Percentiles rank a stretch among this genome's conserved stretches.
These are phyloP conservation scores for Papiliotrema fonsecae DNA, from an alignment of 1,284 basidiomycete species.

Conservation along the genomic window DNA sequence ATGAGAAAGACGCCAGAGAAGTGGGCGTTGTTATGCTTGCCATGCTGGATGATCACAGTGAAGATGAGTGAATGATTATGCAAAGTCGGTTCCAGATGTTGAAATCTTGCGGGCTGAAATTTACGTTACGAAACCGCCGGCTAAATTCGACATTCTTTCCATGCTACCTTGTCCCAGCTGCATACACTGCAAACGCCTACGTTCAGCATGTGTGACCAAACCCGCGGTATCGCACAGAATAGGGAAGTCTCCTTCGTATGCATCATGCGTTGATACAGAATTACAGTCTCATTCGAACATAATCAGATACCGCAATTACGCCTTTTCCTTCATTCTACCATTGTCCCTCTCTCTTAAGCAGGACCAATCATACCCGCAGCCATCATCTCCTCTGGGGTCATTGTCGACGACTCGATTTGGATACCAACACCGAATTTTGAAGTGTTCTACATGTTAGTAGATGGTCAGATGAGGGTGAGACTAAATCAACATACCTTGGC, in stretches of 20 bases:
- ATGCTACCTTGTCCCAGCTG: no score
- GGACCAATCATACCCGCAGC: constrained; percentile 44
- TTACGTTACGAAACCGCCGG: background rate
- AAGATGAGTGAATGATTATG: background rate
- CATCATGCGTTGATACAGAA: constrained; percentile 1
- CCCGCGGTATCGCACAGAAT: no score
- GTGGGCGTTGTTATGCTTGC: constrained; percentile 38
- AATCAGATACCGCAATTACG: background rate
- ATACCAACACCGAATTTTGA: constrained; percentile 94
- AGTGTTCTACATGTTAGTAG: constrained; percentile 59
- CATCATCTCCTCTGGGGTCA: constrained; percentile 48
- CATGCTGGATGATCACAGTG: constrained; percentile 17
- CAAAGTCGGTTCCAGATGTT: background rate
- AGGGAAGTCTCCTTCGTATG: constrained; percentile 3
- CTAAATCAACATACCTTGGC: constrained; percentile 64
- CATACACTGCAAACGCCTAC: no score
- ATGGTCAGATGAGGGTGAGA: no score
- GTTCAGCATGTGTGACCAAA: no score
- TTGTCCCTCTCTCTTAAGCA: background rate
- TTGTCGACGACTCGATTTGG: constrained; percentile 69
- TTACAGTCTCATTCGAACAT: background rate
- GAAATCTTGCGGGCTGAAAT: constrained; percentile 1
- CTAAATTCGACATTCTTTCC: no score
- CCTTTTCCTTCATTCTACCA: no score
- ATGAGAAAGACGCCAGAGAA: constrained; percentile 37